Base-by-base conservation (phyloP, 2,329 filamentous ascomycete species). In the Colletotrichum sp. region DNA sequence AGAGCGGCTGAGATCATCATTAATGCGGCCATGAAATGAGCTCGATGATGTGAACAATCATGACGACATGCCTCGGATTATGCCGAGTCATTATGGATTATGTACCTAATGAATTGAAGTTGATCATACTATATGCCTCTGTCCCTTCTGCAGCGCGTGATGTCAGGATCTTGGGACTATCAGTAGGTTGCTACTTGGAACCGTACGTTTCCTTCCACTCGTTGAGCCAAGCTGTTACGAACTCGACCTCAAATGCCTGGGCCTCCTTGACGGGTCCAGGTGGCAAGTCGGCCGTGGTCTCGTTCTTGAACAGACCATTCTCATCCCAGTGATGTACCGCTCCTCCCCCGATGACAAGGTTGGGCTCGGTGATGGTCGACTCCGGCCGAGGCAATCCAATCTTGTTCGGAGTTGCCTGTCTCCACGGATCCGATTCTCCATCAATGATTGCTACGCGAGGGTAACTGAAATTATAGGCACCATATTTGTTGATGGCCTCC, bases 251-350 rank as follows among this genome's bases (percentile, higher is more conserved):
- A 76, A 89, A 83, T 59, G 84, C 81, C 81, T 96, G 94, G 2
- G 90, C 88, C 18, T 92, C 87, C 3, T 85, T 87, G 5, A 95
- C 89, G 3, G 91, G 85, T 2, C 83, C 80, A 0, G 93, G 93
- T 2, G 93, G 93, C 30, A 95, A 80, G 0, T 85, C 84, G 2
- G 87, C 7, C 3, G 87, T 90, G 0, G 92, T 93, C 83, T 94
- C 88, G 75, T 93, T 93, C 2, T 87, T 83, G 68, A 93, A 91
- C 18, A 94, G 79, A 1, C 92, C 93, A 78, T 94, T 93, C 85
- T 94, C 93, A 78, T 95, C 94, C 93, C 94, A 97, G 82, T 96
- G 95, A 83, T 98, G 95, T 24, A 96, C 94, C 4, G 73, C 73
- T 0, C 91, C 94, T 24, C 90, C 90, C 6, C 88, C 86, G 59